A percentile compares a stretch with the other conserved stretches of the same genome.
Conservation (phyloP, 805 yeast genomes). For the Alloascoidea africana region DNA sequence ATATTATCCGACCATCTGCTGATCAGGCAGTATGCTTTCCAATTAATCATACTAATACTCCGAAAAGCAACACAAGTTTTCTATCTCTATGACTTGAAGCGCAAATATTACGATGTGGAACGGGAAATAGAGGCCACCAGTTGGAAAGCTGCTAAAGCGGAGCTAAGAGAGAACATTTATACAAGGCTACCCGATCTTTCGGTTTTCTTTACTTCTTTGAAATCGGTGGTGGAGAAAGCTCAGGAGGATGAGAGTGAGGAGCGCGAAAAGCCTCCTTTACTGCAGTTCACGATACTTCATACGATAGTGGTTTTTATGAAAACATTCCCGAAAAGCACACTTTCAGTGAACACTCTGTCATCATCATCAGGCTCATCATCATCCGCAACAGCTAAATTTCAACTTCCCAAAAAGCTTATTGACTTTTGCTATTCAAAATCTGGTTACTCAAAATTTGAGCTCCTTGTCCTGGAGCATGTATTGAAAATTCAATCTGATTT, state of each 20-base stretch:
- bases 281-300: slow-evolving; percentile 5
- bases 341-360: slow-evolving; percentile 14
- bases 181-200: slow-evolving; percentile 18
- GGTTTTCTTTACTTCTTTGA: slow-evolving; percentile 5
- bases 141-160: slow-evolving; percentile 24
- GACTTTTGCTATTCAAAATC: too few relatives aligned
- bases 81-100: slow-evolving; percentile 19
- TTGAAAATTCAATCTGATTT: slow-evolving; percentile 45
- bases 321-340: slow-evolving; percentile 19
- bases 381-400: too few relatives aligned
- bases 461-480: slow-evolving; percentile 41
- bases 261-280: too few relatives aligned
- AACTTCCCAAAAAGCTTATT: too few relatives aligned
- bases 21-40: slow-evolving; percentile 49
- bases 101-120: too few relatives aligned
- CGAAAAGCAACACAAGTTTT: slow-evolving; percentile 33
- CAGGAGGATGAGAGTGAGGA: too few relatives aligned
- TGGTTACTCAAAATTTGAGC: too few relatives aligned
- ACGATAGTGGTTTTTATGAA: slow-evolving; percentile 17
- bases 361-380: slow-evolving; percentile 29
- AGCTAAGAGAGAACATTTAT: slow-evolving; percentile 20
- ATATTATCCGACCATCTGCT: slow-evolving; percentile 33
- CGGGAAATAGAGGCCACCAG: too few relatives aligned
- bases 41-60: slow-evolving; percentile 37
- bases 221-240: neutral